Base-by-base conservation (phyloP, 345 rosid genomes). In the Salix caprea region DNA sequence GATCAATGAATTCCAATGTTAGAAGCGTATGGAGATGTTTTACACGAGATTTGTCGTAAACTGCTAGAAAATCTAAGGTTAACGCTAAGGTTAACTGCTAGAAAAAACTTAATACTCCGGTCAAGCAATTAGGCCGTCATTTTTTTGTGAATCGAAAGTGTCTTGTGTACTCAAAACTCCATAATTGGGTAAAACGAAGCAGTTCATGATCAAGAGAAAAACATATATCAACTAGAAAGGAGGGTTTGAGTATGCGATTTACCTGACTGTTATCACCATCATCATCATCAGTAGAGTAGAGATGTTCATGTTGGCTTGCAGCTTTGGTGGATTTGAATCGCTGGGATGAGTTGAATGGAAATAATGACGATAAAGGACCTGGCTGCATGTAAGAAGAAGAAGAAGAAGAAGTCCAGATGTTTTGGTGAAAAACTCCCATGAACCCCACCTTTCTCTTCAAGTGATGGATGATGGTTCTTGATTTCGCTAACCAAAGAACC, bases 201-300 rank as follows among this genome's bases (percentile, higher is more conserved):
- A 18, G 1, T 8, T 66, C 40, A 66, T 21, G 62, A 15, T 28
- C 42, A 39, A 61, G 34, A 23, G 9, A 21, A 6, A 66, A 24
- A 18, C 6, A 30, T 1, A 66, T 10, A 21, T 8, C 13, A 5
- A 8, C 37, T 3, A 66, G 12, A 39, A 5, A 12, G 1, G 23
- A 40, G 4, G 23, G 10, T 14, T 5, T 39, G 72, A 23, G 21
- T n/a, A 67, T n/a, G 30, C 26, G 13, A 52, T 19, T 23, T 64
- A 84, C 89, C 89, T 82, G 87, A 70, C 65, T 77, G n/a, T 67
- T 88, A 16, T 83, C 84, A n/a, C 72, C 77, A n/a, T 65, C 89
- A 15, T 82, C 84, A 16, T 76, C 80, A 28, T 79, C 86, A 67
- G 73, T 72, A 7, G 74, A 84, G 40, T 76, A 79, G 26, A 56